Percentiles rank a stretch among this genome's conserved stretches.
These are phyloP conservation scores for Oropetium thomaeum DNA, from an alignment of 176 grass and related monocot species.

Conservation along the genomic window DNA sequence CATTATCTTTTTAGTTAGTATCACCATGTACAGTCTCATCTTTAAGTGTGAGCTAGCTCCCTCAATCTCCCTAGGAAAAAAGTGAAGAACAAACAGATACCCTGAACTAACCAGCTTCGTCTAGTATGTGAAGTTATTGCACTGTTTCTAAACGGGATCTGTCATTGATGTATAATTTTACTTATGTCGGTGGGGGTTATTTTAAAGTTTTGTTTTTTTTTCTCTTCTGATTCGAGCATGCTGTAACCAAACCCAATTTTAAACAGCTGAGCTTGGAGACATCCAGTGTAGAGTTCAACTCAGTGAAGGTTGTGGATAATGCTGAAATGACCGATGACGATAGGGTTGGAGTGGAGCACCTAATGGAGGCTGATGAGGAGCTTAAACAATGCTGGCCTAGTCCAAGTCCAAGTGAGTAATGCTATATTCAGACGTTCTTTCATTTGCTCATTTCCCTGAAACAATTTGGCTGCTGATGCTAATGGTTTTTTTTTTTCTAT, in stretches of 20 bases:
- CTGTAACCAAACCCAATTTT: conserved; percentile 6
- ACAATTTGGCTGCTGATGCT: conserved; percentile 11
- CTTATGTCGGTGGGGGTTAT: too few species aligned
- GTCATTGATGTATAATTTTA: not conserved
- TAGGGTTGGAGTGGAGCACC: conserved; percentile 25
- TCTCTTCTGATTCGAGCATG: not conserved
- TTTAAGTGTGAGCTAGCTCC: not conserved
- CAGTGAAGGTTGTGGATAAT: conserved; percentile 45
- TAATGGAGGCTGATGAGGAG: conserved; percentile 37
- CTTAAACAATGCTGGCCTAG: conserved; percentile 74
- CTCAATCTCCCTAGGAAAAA: not conserved
- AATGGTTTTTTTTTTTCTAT: conserved; percentile 10
- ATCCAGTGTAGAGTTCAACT: conserved; percentile 27
- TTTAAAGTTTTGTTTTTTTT: not conserved
- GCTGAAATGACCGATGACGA: conserved; percentile 25
- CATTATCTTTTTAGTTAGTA: not conserved
- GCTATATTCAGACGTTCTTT: not conserved
- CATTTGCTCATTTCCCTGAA: conserved; percentile 11
- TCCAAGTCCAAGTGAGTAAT: conserved; percentile 63
- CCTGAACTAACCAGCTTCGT: not conserved
- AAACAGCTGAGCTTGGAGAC: conserved; percentile 46
- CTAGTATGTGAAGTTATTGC: not conserved
- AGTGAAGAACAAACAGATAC: not conserved
- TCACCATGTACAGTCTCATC: not conserved
- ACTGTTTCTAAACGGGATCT: not conserved